Evolutionary conservation across 2,329 filamentous ascomycete species (phyloP).

Genomic region (Cadophora luteo-olivacea): DNA sequence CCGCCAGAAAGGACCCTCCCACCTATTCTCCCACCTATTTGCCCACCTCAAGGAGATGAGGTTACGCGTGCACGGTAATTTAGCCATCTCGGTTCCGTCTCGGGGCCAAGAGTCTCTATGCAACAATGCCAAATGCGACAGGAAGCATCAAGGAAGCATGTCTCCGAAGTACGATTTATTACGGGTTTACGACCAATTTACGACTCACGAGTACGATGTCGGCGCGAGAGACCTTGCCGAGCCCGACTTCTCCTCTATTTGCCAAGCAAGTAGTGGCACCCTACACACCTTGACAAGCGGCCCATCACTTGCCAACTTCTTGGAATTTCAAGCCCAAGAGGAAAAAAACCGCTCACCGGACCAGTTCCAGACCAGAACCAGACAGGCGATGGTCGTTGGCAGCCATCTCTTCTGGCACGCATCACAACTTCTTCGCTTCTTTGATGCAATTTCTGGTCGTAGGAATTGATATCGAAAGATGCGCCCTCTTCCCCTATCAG

Average conservation of each 20-base stretch:
- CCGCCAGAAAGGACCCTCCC: not conserved
- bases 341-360: conserved; percentile 1
- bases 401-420: conserved; percentile 7
- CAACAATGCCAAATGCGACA: not conserved
- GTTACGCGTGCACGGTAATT: conserved; percentile 10
- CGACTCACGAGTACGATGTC: conserved; percentile 1
- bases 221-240: not conserved
- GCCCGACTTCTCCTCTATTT: conserved; percentile 6
- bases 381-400: conserved; percentile 9
- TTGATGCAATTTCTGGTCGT: not conserved
- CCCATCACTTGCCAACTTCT: conserved; percentile 16
- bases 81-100: not conserved
- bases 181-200: not conserved
- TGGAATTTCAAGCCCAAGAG: not conserved
- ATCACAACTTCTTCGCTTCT: not conserved
- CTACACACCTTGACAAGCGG: not conserved
- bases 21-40: not conserved
- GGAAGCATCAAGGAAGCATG: conserved; percentile 1
- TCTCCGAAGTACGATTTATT: not conserved
- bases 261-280: conserved; percentile 9
- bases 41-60: conserved; percentile 1
- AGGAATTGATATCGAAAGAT: not conserved
- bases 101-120: not conserved
- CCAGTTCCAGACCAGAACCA: not conserved
- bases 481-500: conserved; percentile 14